Evolutionary conservation across 345 rosid genomes (phyloP).

Genomic region (Lagerstroemia speciosa): DNA sequence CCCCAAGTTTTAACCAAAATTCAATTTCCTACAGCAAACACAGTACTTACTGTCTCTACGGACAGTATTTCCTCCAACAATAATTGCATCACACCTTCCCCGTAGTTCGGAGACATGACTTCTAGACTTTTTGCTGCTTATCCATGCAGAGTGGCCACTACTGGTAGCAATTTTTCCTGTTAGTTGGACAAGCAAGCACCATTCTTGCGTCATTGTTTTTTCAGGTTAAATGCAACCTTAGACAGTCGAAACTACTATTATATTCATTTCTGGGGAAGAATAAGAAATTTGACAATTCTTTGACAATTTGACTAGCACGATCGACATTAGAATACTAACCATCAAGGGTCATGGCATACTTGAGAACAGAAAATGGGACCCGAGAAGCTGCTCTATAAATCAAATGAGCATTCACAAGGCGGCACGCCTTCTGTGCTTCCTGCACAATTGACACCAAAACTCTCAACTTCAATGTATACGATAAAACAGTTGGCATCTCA

Average conservation of each 20-base stretch:
- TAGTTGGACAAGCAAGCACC: conserved; percentile 11
- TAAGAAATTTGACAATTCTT: too few relatives aligned
- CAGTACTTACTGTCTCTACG: conserved; percentile 66
- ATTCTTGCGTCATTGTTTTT: not conserved
- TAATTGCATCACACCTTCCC: conserved; percentile 79
- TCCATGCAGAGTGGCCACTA: conserved; percentile 92
- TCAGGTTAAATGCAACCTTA: not conserved
- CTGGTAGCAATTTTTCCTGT: conserved; percentile 90
- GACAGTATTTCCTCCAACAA: conserved; percentile 90
- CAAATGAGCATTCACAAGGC: conserved; percentile 80
- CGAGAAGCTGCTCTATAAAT: conserved; percentile 73
- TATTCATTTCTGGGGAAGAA: too few relatives aligned
- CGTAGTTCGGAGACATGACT: conserved; percentile 69
- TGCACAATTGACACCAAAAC: conserved; percentile 14
- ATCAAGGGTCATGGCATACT: conserved; percentile 97
- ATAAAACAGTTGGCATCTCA: too few relatives aligned
- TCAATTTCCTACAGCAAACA: not conserved
- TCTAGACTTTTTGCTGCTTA: conserved; percentile 79
- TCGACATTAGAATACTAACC: conserved; percentile 34
- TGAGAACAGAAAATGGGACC: conserved; percentile 83
- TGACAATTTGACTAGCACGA: too few relatives aligned
- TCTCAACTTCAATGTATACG: too few relatives aligned
- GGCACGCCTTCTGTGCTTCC: conserved; percentile 79
- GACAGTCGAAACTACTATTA: not conserved
- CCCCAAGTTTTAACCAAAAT: not conserved